phyloP scores from a whole-genome alignment of 2,329 filamentous ascomycete genomes.

The Juglanconis oblonga region DNA sequence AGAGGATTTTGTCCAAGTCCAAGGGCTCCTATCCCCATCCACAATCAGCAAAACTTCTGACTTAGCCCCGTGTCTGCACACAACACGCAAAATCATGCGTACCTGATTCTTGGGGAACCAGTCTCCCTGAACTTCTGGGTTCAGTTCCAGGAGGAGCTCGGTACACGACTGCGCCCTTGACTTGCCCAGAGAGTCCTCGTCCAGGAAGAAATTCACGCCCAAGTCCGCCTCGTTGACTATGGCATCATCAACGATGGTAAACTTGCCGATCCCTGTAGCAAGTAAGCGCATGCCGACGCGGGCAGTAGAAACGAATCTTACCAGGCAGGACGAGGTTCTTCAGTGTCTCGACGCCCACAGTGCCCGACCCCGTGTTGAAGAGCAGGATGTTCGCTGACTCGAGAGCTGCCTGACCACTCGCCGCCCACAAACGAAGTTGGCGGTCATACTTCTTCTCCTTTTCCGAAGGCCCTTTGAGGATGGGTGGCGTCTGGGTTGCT shows the following conservation, averaged over 20 bases:
- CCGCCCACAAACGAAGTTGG: conserved; percentile 92
- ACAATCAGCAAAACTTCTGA: conserved; percentile 13
- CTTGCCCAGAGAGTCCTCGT: conserved; percentile 72
- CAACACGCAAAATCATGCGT: conserved; percentile 13
- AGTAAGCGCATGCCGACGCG: neutral
- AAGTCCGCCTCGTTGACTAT: conserved; percentile 78
- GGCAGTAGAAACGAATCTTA: conserved; percentile 29
- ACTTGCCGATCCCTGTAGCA: conserved; percentile 71
- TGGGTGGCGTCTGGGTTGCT: conserved; percentile 42
- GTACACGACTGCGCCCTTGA: conserved; percentile 76
- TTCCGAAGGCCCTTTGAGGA: conserved; percentile 53
- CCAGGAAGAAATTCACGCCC: conserved; percentile 95
- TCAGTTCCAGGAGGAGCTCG: conserved; percentile 78
- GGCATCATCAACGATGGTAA: conserved; percentile 83
- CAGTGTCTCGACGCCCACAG: conserved; percentile 83
- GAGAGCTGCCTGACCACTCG: conserved; percentile 82
- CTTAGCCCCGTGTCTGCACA: neutral
- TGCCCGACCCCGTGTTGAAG: conserved; percentile 82
- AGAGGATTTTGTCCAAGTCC: conserved; percentile 33
- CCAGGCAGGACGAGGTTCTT: conserved; percentile 96
- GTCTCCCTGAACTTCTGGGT: conserved; percentile 83
- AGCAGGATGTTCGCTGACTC: conserved; percentile 91
- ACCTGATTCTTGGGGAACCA: conserved; percentile 56
- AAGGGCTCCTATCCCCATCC: conserved; percentile 14
- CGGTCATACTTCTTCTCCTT: conserved; percentile 85